Evolutionary conservation across 2,329 filamentous ascomycete genomes (phyloP), one percentile per base, ranked within the genome.

Genomic region (Colletotrichum cordylinicola): DNA sequence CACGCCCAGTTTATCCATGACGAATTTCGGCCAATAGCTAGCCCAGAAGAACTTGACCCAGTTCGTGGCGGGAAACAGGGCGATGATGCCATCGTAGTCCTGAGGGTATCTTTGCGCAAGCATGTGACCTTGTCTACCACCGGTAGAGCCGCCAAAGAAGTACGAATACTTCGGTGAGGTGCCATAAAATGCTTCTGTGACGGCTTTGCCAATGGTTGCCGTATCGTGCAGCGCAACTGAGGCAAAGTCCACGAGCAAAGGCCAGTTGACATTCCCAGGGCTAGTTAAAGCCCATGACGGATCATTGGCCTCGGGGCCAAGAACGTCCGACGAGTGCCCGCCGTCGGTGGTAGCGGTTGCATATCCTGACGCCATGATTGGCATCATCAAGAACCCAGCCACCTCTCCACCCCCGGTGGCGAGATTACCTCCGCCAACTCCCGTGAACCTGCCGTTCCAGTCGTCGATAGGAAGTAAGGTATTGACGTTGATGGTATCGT

Each of bases 11-110:
- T 27, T 3, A 13, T 70, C 24, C 48, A 74, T 66, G 12, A 70
- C 60, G 21, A 48, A 39, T 12, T 69, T 55, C 6, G 70, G 48
- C 70, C 70, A 76, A 16, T 58, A 43, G 24, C n/a, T 21, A 7
- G 74, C 37, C 35, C 48, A 55, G 31, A 67, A 31, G 8, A 76
- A 61, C 2, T 39, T 33, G 8, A 33, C 56, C 86, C 85, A 86
- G 74, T 83, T 81, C 2, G 83, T 78, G 18, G 89, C 89, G 6
- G 85, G 83, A n/a, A 81, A 80, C 4, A 88, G 88, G 4, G 89
- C 90, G 2, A 92, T 81, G 27, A 91, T 86, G 24, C 90, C 90
- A 67, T 93, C 90, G 67, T 91, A 92, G 75, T 92, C 90, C 0
- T 88, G 83, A 0, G 91, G 90, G 75, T 87, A 91, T 16, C 83